These are phyloP conservation scores for Hymenochaete sp. DNA, from an alignment of 1,284 basidiomycete genomes.

Conservation along the genomic window DNA sequence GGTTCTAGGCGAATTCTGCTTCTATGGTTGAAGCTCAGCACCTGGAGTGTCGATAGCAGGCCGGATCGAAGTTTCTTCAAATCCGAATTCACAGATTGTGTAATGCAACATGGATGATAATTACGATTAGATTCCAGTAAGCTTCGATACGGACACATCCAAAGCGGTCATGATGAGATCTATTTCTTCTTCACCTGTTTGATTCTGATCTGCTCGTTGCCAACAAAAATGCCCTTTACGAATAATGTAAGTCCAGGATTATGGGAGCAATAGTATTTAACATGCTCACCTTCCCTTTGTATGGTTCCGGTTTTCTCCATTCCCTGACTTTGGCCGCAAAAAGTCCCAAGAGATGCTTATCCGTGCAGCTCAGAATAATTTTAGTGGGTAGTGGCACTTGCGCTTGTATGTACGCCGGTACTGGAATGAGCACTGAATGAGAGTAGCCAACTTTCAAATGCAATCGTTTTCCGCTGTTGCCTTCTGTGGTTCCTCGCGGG, in stretches of 20 bases:
- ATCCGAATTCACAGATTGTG: too few relatives aligned
- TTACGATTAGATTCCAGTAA: neutral
- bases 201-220: slow-evolving; percentile 80
- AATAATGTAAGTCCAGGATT: slow-evolving; percentile 8
- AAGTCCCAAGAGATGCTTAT: slow-evolving; percentile 74
- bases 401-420: slow-evolving; percentile 73
- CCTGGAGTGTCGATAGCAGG: too few relatives aligned
- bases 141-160: neutral
- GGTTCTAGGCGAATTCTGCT: too few relatives aligned
- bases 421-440: slow-evolving; percentile 76
- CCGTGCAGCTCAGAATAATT: slow-evolving; percentile 58
- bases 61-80: too few relatives aligned
- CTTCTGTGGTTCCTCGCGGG: slow-evolving; percentile 53
- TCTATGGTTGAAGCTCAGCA: too few relatives aligned
- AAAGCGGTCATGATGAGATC: neutral
- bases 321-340: slow-evolving; percentile 83
- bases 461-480: slow-evolving; percentile 54
- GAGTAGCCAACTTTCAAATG: slow-evolving; percentile 91
- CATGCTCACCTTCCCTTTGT: slow-evolving; percentile 84
- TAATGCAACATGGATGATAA: neutral
- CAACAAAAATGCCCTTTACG: slow-evolving; percentile 81
- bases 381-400: slow-evolving; percentile 65
- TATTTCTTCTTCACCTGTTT: slow-evolving; percentile 96
- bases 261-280: neutral
- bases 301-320: slow-evolving; percentile 90